These are phyloP conservation scores for Malassezia cuniculi DNA, from an alignment of 1,284 basidiomycete genomes.

Conservation along the genomic window DNA sequence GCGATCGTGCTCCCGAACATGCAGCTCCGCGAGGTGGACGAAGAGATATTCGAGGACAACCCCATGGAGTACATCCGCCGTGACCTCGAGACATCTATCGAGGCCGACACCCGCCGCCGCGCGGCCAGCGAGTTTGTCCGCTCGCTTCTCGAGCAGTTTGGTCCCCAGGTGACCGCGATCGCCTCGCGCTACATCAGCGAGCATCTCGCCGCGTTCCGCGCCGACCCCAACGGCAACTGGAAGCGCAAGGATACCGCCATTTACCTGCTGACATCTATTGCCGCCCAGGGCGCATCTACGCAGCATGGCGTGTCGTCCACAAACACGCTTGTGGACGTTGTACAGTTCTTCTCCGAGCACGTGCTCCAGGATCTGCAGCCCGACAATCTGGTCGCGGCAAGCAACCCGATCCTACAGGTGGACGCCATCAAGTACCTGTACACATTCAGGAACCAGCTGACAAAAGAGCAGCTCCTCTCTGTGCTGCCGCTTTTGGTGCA, in stretches of 20 bases:
- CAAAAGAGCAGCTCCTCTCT: constrained; percentile 80
- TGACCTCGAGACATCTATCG: constrained; percentile 58
- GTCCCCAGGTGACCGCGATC: constrained; percentile 69
- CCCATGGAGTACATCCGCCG: constrained; percentile 87
- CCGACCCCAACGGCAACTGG: constrained; percentile 64
- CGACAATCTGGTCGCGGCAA: constrained; percentile 2
- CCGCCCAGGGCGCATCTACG: constrained; percentile 68
- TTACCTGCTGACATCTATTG: constrained; percentile 80
- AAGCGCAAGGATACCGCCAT: constrained; percentile 91
- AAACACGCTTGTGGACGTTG: constrained; percentile 81
- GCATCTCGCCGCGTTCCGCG: constrained; percentile 56
- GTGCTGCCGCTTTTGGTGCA: constrained; percentile 78
- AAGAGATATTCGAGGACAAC: constrained; percentile 94
- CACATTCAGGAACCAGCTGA: constrained; percentile 84
- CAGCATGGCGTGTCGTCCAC: constrained; percentile 70
- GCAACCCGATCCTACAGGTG: constrained; percentile 71
- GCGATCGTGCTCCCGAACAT: constrained; percentile 91
- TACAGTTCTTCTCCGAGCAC: constrained; percentile 86
- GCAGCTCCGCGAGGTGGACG: constrained; percentile 69
- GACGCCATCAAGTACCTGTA: constrained; percentile 61
- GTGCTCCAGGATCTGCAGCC: constrained; percentile 72
- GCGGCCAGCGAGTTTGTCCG: constrained; percentile 85
- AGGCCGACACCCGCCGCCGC: constrained; percentile 66
- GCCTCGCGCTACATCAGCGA: constrained; percentile 67
- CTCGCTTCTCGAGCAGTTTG: constrained; percentile 67